Evolutionary conservation across 495 filamentous ascomycete genomes (phyloP).

Genomic region (Penicillium lividum): DNA sequence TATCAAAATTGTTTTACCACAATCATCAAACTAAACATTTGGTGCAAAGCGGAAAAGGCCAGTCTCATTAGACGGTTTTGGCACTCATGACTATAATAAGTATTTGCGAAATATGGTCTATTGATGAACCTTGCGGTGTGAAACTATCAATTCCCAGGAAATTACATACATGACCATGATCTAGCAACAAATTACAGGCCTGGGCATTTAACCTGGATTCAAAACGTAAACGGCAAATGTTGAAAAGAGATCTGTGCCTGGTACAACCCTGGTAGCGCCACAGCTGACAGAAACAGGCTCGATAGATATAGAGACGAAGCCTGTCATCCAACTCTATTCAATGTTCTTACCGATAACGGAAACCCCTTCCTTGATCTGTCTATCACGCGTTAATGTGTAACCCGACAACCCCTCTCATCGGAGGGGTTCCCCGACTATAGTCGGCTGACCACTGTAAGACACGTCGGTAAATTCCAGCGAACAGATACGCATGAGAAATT

Average conservation of each 20-base stretch:
- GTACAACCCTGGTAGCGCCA: not conserved
- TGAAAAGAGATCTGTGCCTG: not conserved
- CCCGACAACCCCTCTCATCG: slow-evolving; percentile 21
- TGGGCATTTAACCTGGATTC: not conserved
- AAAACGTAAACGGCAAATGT: not conserved
- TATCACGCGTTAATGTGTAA: not conserved
- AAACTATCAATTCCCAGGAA: too few relatives aligned
- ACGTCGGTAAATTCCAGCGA: slow-evolving; percentile 8
- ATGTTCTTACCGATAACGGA: not conserved
- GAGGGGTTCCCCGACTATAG: slow-evolving; percentile 18
- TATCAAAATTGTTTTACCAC: not conserved
- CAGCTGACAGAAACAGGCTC: not conserved
- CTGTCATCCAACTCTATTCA: not conserved
- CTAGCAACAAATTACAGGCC: not conserved
- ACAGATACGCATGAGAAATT: not conserved
- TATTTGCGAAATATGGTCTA: too few relatives aligned
- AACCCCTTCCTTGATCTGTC: slow-evolving; percentile 12
- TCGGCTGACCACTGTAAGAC: slow-evolving; percentile 14
- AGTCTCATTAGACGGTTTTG: too few relatives aligned
- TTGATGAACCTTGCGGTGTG: too few relatives aligned
- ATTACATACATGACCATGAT: too few relatives aligned
- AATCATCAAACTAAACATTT: not conserved
- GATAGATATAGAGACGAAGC: not conserved
- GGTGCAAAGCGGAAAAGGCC: too few relatives aligned
- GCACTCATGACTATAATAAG: too few relatives aligned